Evolutionary conservation across 345 rosid genomes (phyloP).

Genomic region (Hevea brasiliensis): DNA sequence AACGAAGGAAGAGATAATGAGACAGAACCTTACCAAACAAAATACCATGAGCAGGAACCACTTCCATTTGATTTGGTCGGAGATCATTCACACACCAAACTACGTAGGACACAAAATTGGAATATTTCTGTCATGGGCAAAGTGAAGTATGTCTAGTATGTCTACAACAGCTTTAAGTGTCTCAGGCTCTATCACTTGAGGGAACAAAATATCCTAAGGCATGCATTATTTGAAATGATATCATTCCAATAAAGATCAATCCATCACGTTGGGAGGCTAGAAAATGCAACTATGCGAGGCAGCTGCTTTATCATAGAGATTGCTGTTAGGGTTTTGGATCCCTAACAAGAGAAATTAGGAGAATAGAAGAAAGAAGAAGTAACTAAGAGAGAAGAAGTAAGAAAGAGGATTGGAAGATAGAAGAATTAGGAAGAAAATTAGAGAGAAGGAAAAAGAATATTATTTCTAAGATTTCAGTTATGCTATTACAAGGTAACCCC

Average conservation of each 20-base stretch:
- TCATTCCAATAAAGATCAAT: conserved; percentile 56
- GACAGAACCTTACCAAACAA: conserved; percentile 42
- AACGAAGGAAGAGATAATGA: background rate
- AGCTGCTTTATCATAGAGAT: conserved; percentile 49
- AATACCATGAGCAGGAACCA: conserved; percentile 43
- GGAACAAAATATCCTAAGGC: conserved; percentile 51
- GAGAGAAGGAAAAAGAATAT: too few relatives aligned
- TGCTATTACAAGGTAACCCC: too few relatives aligned
- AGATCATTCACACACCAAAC: conserved; percentile 46
- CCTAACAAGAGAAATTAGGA: too few relatives aligned
- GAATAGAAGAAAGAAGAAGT: too few relatives aligned
- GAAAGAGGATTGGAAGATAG: too few relatives aligned
- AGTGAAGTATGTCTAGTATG: conserved; percentile 45
- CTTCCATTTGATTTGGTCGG: conserved; percentile 33
- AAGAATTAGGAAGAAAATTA: too few relatives aligned
- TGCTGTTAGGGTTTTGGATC: too few relatives aligned
- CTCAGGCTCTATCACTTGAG: conserved; percentile 42
- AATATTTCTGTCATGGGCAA: conserved; percentile 40
- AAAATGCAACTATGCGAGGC: conserved; percentile 57
- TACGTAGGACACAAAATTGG: conserved; percentile 52
- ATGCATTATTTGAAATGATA: conserved; percentile 62
- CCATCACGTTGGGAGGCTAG: conserved; percentile 65
- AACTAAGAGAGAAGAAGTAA: too few relatives aligned
- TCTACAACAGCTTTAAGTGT: conserved; percentile 46
- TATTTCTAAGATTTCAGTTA: too few relatives aligned